phyloP scores from a whole-genome alignment of 805 yeast species.

The Nakazawaea wickerhamii region DNA sequence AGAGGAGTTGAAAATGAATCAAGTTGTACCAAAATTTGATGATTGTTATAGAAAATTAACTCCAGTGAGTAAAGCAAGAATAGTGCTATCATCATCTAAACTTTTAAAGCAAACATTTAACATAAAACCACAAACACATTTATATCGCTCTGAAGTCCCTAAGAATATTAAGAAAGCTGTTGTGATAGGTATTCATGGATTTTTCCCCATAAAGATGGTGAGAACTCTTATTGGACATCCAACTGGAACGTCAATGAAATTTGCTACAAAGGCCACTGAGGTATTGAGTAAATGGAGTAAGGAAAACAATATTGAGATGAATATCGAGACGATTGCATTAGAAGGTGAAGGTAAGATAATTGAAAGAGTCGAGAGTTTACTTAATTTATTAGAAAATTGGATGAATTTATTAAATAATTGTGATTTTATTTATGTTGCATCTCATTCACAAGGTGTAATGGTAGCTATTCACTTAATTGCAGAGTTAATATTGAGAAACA shows the following conservation, averaged over 20 bases:
- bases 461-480: slow-evolving; percentile 71
- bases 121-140: slow-evolving; percentile 25
- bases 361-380: slow-evolving; percentile 72
- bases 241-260: slow-evolving; percentile 81
- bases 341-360: slow-evolving; percentile 90
- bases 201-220: slow-evolving; percentile 81
- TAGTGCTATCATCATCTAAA: slow-evolving; percentile 18
- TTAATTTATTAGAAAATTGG: slow-evolving; percentile 68
- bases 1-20: slow-evolving; percentile 11
- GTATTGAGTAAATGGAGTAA: slow-evolving; percentile 64
- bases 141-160: slow-evolving; percentile 19
- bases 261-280: slow-evolving; percentile 75
- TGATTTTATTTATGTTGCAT: slow-evolving; percentile 78
- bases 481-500: slow-evolving; percentile 14
- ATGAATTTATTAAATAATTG: slow-evolving; percentile 46
- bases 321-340: slow-evolving; percentile 77
- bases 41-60: slow-evolving; percentile 24
- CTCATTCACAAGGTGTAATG: slow-evolving; percentile 93
- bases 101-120: slow-evolving; percentile 14
- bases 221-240: slow-evolving; percentile 87
- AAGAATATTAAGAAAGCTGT: slow-evolving; percentile 45
- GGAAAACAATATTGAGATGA: slow-evolving; percentile 30
- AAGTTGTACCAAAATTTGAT: slow-evolving; percentile 23
- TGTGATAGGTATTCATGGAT: slow-evolving; percentile 93
- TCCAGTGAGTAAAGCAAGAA: slow-evolving; percentile 20